These are phyloP conservation scores for Pilaira anomala DNA, from an alignment of 192 early-diverging fungal genomes.

Conservation along the genomic window DNA sequence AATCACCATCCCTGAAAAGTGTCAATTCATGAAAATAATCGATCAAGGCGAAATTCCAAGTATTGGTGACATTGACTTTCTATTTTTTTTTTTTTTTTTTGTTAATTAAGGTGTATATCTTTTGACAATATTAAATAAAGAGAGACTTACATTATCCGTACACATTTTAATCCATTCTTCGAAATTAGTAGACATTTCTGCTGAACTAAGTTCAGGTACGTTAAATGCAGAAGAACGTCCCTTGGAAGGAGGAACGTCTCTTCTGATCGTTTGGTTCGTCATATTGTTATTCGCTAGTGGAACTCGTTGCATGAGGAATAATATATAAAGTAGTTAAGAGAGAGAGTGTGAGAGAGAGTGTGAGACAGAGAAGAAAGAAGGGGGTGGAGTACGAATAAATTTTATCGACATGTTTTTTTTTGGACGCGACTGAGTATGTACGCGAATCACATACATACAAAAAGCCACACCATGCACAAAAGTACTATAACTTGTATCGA, in stretches of 20 bases:
- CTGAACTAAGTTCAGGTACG: slow-evolving; percentile 30
- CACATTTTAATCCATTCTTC: slow-evolving; percentile 99
- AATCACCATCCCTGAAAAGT: slow-evolving; percentile 88
- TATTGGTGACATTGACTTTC: slow-evolving; percentile 95
- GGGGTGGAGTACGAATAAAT: too few relatives aligned
- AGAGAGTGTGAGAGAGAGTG: too few relatives aligned
- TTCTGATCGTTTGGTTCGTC: too few relatives aligned
- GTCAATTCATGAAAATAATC: slow-evolving; percentile 98
- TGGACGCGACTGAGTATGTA: too few relatives aligned
- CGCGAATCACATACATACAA: too few relatives aligned
- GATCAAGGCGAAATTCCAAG: slow-evolving; percentile 96
- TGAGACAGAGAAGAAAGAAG: too few relatives aligned
- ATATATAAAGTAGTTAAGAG: background rate
- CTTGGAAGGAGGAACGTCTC: too few relatives aligned
- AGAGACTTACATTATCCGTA: slow-evolving; percentile 76
- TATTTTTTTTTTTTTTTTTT: slow-evolving; percentile 37
- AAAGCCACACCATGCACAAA: too few relatives aligned
- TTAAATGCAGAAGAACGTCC: background rate
- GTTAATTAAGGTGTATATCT: too few relatives aligned
- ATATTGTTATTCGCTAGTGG: too few relatives aligned
- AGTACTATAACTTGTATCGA: too few relatives aligned
- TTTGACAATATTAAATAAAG: slow-evolving; percentile 1
- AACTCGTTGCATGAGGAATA: background rate
- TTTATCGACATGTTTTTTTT: too few relatives aligned
- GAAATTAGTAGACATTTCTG: slow-evolving; percentile 51